These are phyloP conservation scores for Solanum stenotomum DNA, from an alignment of 257 asterid species.

Conservation along the genomic window DNA sequence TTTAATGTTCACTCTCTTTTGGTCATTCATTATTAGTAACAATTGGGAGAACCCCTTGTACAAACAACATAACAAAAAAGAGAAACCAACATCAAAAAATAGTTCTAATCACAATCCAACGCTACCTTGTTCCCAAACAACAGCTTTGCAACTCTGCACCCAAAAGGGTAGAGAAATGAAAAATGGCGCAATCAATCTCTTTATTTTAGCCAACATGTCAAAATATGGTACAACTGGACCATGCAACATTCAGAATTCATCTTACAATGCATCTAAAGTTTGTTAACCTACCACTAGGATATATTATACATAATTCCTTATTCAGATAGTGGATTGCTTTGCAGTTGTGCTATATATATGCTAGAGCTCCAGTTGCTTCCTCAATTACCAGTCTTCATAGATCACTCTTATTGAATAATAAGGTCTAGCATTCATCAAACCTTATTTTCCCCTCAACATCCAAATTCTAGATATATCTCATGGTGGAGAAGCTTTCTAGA, in stretches of 20 bases:
- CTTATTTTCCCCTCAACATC: background rate
- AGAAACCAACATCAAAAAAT: background rate
- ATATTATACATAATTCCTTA: background rate
- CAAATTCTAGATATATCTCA: background rate
- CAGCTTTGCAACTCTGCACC: background rate
- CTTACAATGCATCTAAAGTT: conserved; percentile 3
- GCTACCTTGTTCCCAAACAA: background rate
- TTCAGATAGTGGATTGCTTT: background rate
- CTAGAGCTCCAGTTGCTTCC: background rate
- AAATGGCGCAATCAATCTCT: background rate
- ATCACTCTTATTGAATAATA: background rate
- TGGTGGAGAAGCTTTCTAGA: background rate
- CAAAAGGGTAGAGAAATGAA: background rate
- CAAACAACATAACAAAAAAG: background rate
- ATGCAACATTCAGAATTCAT: background rate
- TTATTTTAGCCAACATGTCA: background rate
- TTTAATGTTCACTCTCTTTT: too few relatives aligned
- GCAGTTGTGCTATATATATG: background rate
- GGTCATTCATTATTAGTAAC: background rate
- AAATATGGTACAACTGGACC: background rate
- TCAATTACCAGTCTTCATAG: background rate
- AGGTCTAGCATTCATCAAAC: background rate
- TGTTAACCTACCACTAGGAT: background rate
- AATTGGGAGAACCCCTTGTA: background rate
- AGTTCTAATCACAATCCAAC: background rate